These are phyloP conservation scores for Phytophthora citricola DNA, from an alignment of 352 stramenopile genomes.

Conservation along the genomic window DNA sequence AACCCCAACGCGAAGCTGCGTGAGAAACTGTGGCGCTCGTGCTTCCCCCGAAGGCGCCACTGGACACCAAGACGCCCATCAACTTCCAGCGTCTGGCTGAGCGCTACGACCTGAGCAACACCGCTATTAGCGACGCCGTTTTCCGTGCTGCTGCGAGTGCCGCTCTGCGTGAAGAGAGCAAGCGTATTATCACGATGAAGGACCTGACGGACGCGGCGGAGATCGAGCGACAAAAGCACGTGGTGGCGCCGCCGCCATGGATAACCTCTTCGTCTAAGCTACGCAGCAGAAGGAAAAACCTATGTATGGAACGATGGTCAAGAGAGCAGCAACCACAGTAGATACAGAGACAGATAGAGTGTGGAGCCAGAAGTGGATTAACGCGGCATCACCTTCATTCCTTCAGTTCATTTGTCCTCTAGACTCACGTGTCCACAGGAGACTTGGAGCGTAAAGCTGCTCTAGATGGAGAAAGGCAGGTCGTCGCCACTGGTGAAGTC, in stretches of 20 bases:
- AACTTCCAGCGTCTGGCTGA: slow-evolving; percentile 78
- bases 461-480: slow-evolving; percentile 90
- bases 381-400: slow-evolving; percentile 33
- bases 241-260: slow-evolving; percentile 67
- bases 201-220: slow-evolving; percentile 77
- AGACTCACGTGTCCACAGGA: too few species aligned
- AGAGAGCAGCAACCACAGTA: slow-evolving; percentile 6
- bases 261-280: slow-evolving; percentile 85
- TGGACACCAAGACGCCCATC: slow-evolving; percentile 57
- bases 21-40: slow-evolving; percentile 77
- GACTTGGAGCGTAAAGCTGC: too few species aligned
- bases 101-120: slow-evolving; percentile 80
- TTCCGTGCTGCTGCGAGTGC: slow-evolving; percentile 82
- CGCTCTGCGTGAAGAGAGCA: slow-evolving; percentile 63
- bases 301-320: slow-evolving; percentile 27
- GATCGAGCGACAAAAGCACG: slow-evolving; percentile 74
- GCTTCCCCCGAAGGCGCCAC: slow-evolving; percentile 71
- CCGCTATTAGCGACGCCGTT: slow-evolving; percentile 82
- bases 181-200: slow-evolving; percentile 82
- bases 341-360: slow-evolving; percentile 20
- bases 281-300: slow-evolving; percentile 1
- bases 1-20: slow-evolving; percentile 76
- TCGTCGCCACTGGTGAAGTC: slow-evolving; percentile 93
- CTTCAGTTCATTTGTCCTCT: slow-evolving; percentile 21
- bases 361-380: slow-evolving; percentile 22